Evolutionary conservation across 495 filamentous ascomycete genomes (phyloP).

Genomic region (Podospora fimiseda): DNA sequence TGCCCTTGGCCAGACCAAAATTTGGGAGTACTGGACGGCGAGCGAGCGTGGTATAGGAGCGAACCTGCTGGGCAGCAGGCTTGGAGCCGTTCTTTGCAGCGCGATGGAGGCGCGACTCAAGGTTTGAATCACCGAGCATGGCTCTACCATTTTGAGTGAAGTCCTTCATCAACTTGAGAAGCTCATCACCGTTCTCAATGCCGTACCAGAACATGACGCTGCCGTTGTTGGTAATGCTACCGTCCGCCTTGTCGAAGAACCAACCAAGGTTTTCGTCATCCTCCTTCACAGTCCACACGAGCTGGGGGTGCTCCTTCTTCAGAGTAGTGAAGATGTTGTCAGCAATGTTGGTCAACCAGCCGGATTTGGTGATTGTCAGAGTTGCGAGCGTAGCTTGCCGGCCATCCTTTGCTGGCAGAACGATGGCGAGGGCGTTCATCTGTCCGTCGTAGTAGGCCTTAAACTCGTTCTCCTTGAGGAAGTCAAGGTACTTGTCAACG

Average conservation of each 20-base stretch:
- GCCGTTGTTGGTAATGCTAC: conserved; percentile 75
- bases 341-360: conserved; percentile 93
- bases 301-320: conserved; percentile 84
- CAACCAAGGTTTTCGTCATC: conserved; percentile 96
- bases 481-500: conserved; percentile 79
- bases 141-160: conserved; percentile 77
- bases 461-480: conserved; percentile 69
- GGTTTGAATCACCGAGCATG: conserved; percentile 87
- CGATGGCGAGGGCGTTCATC: conserved; percentile 95
- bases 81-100: conserved; percentile 55
- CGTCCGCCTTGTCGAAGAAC: conserved; percentile 98
- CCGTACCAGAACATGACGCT: conserved; percentile 98
- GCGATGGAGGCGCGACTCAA: conserved; percentile 74
- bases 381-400: conserved; percentile 75
- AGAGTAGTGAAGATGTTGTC: conserved; percentile 94
- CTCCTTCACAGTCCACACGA: conserved; percentile 95
- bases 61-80: conserved; percentile 50
- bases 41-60: conserved; percentile 56
- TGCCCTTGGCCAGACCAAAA: conserved; percentile 29
- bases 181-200: conserved; percentile 75
- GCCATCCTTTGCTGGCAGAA: conserved; percentile 59
- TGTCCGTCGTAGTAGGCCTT: conserved; percentile 92
- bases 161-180: conserved; percentile 79
- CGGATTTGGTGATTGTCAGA: conserved; percentile 90
- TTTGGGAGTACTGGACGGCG: conserved; percentile 28